phyloP scores from a whole-genome alignment of 192 early-diverging fungal species.

The Coemansia reversa region DNA sequence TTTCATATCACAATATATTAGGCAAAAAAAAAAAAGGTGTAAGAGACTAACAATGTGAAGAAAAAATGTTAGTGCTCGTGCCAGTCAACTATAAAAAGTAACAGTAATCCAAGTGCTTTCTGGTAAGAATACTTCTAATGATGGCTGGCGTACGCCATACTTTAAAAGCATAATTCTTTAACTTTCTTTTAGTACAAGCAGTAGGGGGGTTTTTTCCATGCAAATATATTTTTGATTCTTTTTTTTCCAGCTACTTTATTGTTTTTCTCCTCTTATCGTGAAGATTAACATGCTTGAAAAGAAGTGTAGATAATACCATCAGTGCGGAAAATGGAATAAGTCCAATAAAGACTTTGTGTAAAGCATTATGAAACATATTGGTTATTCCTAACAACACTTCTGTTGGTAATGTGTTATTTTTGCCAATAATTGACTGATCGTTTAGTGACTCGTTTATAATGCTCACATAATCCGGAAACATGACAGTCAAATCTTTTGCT shows the following conservation, averaged over 20 bases:
- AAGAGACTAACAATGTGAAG: too few relatives aligned
- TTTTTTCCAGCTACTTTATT: constrained; percentile 41
- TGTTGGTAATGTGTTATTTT: constrained; percentile 33
- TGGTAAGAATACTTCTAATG: too few relatives aligned
- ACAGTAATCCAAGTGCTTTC: too few relatives aligned
- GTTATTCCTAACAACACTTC: constrained; percentile 42
- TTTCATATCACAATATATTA: too few relatives aligned
- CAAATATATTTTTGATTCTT: background rate
- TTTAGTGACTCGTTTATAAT: constrained; percentile 52
- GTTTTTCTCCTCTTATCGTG: constrained; percentile 30
- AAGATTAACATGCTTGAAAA: constrained; percentile 39
- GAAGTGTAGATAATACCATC: constrained; percentile 43
- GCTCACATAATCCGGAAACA: constrained; percentile 48
- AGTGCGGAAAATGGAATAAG: constrained; percentile 57
- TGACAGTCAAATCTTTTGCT: constrained; percentile 12
- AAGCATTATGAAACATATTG: constrained; percentile 55
- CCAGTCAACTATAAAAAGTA: too few relatives aligned
- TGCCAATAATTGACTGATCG: constrained; percentile 47
- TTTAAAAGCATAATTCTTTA: too few relatives aligned
- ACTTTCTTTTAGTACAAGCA: too few relatives aligned
- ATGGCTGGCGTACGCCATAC: too few relatives aligned
- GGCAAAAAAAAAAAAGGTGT: too few relatives aligned
- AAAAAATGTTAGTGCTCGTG: too few relatives aligned
- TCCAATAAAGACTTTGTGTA: constrained; percentile 59
- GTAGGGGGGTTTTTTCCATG: background rate